Evolutionary conservation across 805 yeast genomes (phyloP).

Genomic region (Schwanniomyces yamadae): DNA sequence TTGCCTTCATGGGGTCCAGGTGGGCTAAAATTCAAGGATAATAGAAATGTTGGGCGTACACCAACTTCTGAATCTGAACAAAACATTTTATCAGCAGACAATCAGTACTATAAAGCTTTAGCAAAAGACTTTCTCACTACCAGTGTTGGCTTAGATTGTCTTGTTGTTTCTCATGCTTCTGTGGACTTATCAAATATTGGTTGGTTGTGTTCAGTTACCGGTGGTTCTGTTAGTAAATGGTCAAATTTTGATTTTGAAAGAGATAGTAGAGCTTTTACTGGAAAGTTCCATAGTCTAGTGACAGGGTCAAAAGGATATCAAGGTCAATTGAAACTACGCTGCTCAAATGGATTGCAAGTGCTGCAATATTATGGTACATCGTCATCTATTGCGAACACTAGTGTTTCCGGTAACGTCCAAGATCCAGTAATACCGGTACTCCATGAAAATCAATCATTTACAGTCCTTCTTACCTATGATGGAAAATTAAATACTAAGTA

Average conservation of each 20-base stretch:
- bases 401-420: slow-evolving; percentile 33
- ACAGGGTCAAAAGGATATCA: slow-evolving; percentile 64
- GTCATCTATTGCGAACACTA: slow-evolving; percentile 21
- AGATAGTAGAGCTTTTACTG: slow-evolving; percentile 66
- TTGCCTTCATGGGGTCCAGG: slow-evolving; percentile 87
- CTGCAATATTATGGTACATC: slow-evolving; percentile 65
- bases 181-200: slow-evolving; percentile 78
- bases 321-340: slow-evolving; percentile 79
- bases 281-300: slow-evolving; percentile 57
- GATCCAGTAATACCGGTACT: slow-evolving; percentile 75
- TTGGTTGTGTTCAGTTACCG: slow-evolving; percentile 61
- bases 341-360: slow-evolving; percentile 85
- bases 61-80: slow-evolving; percentile 45
- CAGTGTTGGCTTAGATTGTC: slow-evolving; percentile 75
- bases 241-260: slow-evolving; percentile 62
- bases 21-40: slow-evolving; percentile 47
- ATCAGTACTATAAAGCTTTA: slow-evolving; percentile 59
- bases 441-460: slow-evolving; percentile 60
- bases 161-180: slow-evolving; percentile 61
- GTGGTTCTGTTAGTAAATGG: slow-evolving; percentile 69
- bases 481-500: slow-evolving; percentile 65
- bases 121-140: slow-evolving; percentile 54
- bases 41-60: slow-evolving; percentile 37
- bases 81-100: slow-evolving; percentile 56
- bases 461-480: slow-evolving; percentile 74